Percentiles rank a stretch among this genome's conserved stretches.
phyloP scores from a whole-genome alignment of 2,329 filamentous ascomycete genomes.

The Fusarium decemcellulare region DNA sequence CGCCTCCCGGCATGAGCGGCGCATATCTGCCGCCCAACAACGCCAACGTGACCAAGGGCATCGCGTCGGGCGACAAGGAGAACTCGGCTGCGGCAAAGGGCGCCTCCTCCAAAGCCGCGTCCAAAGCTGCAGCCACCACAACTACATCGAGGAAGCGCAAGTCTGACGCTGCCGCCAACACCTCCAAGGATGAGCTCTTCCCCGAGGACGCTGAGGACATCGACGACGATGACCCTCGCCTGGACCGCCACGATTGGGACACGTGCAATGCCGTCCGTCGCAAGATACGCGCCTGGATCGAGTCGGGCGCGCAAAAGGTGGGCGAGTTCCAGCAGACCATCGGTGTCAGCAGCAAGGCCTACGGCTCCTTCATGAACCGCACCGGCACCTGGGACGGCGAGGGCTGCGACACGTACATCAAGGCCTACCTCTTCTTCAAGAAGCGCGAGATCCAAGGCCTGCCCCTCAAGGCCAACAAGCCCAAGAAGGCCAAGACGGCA shows the following conservation, averaged over 20 bases:
- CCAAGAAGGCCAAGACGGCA: slow-evolving; percentile 48
- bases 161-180: slow-evolving; percentile 32
- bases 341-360: slow-evolving; percentile 55
- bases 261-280: slow-evolving; percentile 45
- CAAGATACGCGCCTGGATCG: slow-evolving; percentile 44
- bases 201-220: slow-evolving; percentile 36
- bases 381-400: slow-evolving; percentile 56
- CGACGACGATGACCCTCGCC: slow-evolving; percentile 36
- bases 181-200: slow-evolving; percentile 37
- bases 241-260: slow-evolving; percentile 22
- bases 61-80: background rate
- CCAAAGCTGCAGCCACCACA: background rate
- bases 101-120: background rate
- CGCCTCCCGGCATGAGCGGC: background rate
- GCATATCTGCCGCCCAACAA: background rate
- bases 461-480: slow-evolving; percentile 51
- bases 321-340: slow-evolving; percentile 61
- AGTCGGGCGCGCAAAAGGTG: slow-evolving; percentile 51
- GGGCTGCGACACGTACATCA: slow-evolving; percentile 51
- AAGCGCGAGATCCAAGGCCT: slow-evolving; percentile 64
- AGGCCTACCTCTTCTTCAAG: slow-evolving; percentile 63
- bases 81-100: background rate
- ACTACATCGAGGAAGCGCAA: slow-evolving; percentile 41
- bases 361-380: slow-evolving; percentile 64
- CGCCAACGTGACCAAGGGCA: background rate